Conservation (phyloP, 2,329 filamentous ascomycete species). For the Bipolaris cookei region DNA sequence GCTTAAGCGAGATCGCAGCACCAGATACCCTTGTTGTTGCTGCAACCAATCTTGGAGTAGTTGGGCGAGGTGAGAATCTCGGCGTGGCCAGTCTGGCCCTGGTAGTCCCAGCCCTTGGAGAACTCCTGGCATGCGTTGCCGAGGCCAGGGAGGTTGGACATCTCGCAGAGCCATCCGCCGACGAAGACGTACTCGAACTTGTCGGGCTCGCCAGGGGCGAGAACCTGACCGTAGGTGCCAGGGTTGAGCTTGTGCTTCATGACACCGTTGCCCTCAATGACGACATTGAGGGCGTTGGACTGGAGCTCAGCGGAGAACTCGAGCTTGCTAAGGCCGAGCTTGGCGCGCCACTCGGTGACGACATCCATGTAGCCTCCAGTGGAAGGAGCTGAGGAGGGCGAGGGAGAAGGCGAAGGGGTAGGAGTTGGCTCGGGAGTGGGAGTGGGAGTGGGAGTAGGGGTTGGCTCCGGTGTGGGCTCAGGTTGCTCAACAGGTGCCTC, state of each 20-base stretch:
- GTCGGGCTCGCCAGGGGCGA: slow-evolving; percentile 30
- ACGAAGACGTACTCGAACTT: slow-evolving; percentile 41
- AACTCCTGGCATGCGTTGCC: slow-evolving; percentile 30
- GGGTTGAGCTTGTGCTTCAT: slow-evolving; percentile 44
- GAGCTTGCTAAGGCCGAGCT: slow-evolving; percentile 35
- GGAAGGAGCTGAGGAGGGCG: slow-evolving; percentile 19
- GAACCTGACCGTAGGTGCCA: slow-evolving; percentile 39
- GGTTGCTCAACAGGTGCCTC: slow-evolving; percentile 1
- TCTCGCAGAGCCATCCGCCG: slow-evolving; percentile 47
- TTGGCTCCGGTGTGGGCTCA: not conserved
- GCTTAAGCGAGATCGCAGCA: slow-evolving; percentile 42
- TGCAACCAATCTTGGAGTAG: slow-evolving; percentile 44
- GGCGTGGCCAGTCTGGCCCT: slow-evolving; percentile 42
- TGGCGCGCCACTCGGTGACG: slow-evolving; percentile 37
- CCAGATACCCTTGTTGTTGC: slow-evolving; percentile 34
- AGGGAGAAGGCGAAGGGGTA: not conserved
- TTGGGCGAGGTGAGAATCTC: slow-evolving; percentile 35
- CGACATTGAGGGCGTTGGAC: slow-evolving; percentile 35
- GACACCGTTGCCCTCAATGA: slow-evolving; percentile 32
- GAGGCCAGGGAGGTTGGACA: slow-evolving; percentile 33
- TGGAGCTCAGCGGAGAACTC: slow-evolving; percentile 29
- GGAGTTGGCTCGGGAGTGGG: slow-evolving; percentile 5
- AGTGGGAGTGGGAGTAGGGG: slow-evolving; percentile 11
- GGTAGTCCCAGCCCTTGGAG: slow-evolving; percentile 39
- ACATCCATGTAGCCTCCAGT: slow-evolving; percentile 35